phyloP scores from a whole-genome alignment of 805 yeast genomes.

The Starmerella riodocensis region DNA sequence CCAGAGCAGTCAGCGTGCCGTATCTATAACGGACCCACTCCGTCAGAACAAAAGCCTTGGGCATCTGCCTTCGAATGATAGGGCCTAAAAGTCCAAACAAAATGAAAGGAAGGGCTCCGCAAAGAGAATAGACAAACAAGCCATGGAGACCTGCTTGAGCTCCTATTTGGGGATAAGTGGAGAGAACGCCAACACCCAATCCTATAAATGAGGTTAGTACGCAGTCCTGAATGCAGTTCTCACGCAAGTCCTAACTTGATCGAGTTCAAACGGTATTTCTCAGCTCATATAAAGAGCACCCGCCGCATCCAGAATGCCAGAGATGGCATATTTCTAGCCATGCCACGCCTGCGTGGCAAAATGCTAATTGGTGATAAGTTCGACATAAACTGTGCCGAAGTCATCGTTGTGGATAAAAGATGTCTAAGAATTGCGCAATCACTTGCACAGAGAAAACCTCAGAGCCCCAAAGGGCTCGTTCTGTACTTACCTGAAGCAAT shows the following conservation, averaged over 20 bases:
- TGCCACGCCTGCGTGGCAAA: too few species aligned
- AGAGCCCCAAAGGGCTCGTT: not conserved
- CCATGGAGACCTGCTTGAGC: constrained; percentile 82
- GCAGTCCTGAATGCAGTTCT: constrained; percentile 35
- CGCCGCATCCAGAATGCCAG: constrained; percentile 16
- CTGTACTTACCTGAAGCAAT: constrained; percentile 56
- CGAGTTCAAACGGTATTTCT: constrained; percentile 70
- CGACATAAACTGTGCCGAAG: too few species aligned
- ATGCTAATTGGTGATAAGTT: too few species aligned
- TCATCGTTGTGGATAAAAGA: too few species aligned
- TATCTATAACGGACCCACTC: constrained; percentile 86
- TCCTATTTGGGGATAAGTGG: constrained; percentile 79
- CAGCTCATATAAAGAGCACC: constrained; percentile 36
- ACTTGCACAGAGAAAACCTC: too few species aligned
- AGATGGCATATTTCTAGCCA: too few species aligned
- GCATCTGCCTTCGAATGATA: constrained; percentile 59
- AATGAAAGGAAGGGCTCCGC: constrained; percentile 74
- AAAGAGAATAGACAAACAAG: constrained; percentile 59
- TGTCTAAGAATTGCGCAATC: too few species aligned
- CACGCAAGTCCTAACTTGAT: constrained; percentile 76
- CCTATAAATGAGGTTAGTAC: constrained; percentile 31
- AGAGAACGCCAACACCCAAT: constrained; percentile 77
- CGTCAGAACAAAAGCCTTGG: constrained; percentile 80
- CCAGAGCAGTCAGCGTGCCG: constrained; percentile 62
- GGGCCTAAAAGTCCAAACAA: constrained; percentile 77